Evolutionary conservation across 306 rosid genomes (phyloP).

Genomic region (Cucumis melo): DNA sequence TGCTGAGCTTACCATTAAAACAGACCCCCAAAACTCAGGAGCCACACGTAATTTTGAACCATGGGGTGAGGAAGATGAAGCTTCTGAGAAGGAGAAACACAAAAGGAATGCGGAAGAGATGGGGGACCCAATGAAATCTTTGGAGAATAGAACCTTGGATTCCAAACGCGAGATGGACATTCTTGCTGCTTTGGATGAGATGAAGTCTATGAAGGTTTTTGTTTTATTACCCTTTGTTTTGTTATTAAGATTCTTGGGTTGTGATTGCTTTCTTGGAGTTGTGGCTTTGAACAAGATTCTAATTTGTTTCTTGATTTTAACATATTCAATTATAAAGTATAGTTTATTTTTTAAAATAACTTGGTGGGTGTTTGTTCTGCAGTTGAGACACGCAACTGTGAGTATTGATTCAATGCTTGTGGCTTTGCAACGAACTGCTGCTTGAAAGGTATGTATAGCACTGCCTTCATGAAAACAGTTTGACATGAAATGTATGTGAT

Average conservation of each 20-base stretch:
- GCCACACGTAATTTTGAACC: constrained; percentile 43
- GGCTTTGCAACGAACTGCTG: constrained; percentile 58
- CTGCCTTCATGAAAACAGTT: not conserved
- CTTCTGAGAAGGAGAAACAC: constrained; percentile 24
- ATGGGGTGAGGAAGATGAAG: constrained; percentile 91
- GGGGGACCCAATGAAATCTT: constrained; percentile 85
- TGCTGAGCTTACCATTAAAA: constrained; percentile 76
- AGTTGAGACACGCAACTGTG: constrained; percentile 89
- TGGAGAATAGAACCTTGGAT: constrained; percentile 81
- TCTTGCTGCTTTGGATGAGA: constrained; percentile 90
- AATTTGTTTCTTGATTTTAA: not conserved
- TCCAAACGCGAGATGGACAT: constrained; percentile 70
- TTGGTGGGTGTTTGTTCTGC: constrained; percentile 14
- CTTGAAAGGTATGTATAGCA: constrained; percentile 27
- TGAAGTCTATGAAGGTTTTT: constrained; percentile 87
- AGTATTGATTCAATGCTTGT: constrained; percentile 75
- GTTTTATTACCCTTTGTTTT: not conserved
- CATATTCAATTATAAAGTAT: not conserved
- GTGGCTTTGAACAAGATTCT: not conserved
- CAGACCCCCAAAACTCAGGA: constrained; percentile 86
- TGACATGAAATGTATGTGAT: not conserved
- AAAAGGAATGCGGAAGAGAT: constrained; percentile 69
- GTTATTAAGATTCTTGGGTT: not conserved
- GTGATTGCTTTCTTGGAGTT: not conserved
- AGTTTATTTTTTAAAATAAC: not conserved